These are phyloP conservation scores for Fragaria ananassa DNA, from an alignment of 306 rosid genomes.

Conservation along the genomic window DNA sequence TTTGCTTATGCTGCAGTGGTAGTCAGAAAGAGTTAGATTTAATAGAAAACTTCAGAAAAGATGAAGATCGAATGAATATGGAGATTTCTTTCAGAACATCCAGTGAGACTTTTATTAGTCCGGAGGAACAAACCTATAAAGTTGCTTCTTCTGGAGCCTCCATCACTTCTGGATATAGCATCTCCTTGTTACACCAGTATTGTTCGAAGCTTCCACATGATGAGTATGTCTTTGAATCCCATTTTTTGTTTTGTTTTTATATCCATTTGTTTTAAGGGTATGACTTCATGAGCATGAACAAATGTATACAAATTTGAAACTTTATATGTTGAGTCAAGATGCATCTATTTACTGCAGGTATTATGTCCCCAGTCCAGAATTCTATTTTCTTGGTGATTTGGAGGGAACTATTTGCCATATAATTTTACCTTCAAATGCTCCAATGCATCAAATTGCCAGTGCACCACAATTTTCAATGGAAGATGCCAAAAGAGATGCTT, in stretches of 20 bases:
- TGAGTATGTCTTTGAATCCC: constrained; percentile 55
- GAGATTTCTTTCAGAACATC: constrained; percentile 65
- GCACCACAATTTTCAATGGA: constrained; percentile 57
- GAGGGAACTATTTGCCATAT: constrained; percentile 75
- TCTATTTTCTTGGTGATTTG: constrained; percentile 61
- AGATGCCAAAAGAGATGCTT: constrained; percentile 75
- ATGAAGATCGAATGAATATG: constrained; percentile 64
- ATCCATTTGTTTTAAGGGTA: neutral
- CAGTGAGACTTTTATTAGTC: constrained; percentile 42
- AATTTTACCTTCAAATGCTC: constrained; percentile 78
- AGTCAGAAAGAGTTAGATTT: constrained; percentile 63
- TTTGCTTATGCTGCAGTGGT: constrained; percentile 46
- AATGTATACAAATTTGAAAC: constrained; percentile 18
- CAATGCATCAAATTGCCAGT: constrained; percentile 56
- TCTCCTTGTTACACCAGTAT: constrained; percentile 74
- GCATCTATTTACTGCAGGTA: constrained; percentile 52
- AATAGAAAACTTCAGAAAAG: constrained; percentile 51
- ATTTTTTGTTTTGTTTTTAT: neutral
- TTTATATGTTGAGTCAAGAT: constrained; percentile 13
- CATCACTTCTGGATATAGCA: constrained; percentile 63
- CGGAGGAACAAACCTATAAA: constrained; percentile 58
- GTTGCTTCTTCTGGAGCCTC: constrained; percentile 85
- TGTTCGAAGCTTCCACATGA: constrained; percentile 92
- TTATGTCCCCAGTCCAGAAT: constrained; percentile 72
- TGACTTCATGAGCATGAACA: constrained; percentile 21